Percentiles rank a stretch among this genome's conserved stretches.
These are phyloP conservation scores for Mycena pura DNA, from an alignment of 768 basidiomycete species.

Conservation along the genomic window DNA sequence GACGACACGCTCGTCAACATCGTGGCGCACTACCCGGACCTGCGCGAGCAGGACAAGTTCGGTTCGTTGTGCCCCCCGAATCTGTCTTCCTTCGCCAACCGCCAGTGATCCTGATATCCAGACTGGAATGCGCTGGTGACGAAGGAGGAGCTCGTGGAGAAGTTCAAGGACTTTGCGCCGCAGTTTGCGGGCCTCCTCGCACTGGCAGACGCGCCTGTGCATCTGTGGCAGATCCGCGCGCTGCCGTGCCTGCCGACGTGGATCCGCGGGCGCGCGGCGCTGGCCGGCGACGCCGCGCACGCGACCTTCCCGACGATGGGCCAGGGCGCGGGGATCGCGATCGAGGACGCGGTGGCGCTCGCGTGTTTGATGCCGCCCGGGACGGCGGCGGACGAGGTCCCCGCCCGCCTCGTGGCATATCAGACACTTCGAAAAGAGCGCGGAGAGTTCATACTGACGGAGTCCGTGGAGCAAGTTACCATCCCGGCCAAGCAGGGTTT, in stretches of 20 bases:
- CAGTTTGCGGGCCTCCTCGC: neutral
- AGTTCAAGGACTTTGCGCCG: neutral
- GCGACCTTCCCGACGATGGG: constrained; percentile 5
- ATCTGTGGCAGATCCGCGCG: constrained; percentile 3
- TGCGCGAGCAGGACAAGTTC: constrained; percentile 1
- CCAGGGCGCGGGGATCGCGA: constrained; percentile 1
- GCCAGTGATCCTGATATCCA: too few relatives aligned
- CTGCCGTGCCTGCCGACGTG: neutral
- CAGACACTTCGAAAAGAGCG: neutral
- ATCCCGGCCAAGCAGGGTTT: neutral
- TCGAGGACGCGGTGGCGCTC: constrained; percentile 4
- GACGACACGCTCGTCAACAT: neutral
- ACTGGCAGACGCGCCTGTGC: neutral
- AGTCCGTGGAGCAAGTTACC: neutral
- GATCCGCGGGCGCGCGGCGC: neutral
- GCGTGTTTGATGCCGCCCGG: constrained; percentile 1
- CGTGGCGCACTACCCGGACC: neutral
- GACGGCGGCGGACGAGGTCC: neutral
- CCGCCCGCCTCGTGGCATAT: neutral
- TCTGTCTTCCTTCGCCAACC: neutral
- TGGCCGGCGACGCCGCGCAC: neutral
- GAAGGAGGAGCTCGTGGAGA: neutral
- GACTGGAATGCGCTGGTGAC: neutral
- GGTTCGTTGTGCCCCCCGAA: too few relatives aligned
- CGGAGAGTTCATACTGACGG: neutral